Percentiles rank a stretch among this genome's conserved stretches.
Conservation (phyloP, 441 rosid genomes). For the Kokia cookei region DNA sequence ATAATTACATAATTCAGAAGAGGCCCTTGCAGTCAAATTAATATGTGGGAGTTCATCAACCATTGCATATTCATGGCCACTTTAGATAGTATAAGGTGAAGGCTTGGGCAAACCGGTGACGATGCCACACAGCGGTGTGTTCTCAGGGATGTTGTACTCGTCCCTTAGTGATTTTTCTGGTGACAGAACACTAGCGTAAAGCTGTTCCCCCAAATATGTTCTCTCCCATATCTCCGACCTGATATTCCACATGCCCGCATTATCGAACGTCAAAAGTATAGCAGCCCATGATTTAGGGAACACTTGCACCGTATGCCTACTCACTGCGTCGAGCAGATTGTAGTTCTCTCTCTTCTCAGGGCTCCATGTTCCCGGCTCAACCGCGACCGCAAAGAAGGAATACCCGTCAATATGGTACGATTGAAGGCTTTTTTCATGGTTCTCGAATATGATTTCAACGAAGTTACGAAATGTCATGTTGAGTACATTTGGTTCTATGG, state of each 20-base stretch:
- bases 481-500: slow-evolving; percentile 35
- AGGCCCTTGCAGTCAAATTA: not conserved
- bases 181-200: slow-evolving; percentile 52
- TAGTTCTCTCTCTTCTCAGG: slow-evolving; percentile 66
- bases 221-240: slow-evolving; percentile 57
- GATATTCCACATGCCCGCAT: slow-evolving; percentile 85
- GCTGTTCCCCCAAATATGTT: slow-evolving; percentile 62
- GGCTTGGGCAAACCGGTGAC: slow-evolving; percentile 45
- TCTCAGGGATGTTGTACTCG: slow-evolving; percentile 65
- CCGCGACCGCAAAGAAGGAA: slow-evolving; percentile 63
- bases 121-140: slow-evolving; percentile 50
- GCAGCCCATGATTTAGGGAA: slow-evolving; percentile 85
- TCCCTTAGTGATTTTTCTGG: slow-evolving; percentile 58
- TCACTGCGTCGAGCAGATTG: slow-evolving; percentile 69
- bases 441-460: slow-evolving; percentile 67
- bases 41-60: not conserved
- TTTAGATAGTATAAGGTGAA: slow-evolving; percentile 30
- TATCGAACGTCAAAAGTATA: slow-evolving; percentile 60
- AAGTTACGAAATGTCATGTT: slow-evolving; percentile 55
- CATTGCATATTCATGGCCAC: not conserved
- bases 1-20: not conserved
- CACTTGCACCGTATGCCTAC: slow-evolving; percentile 71
- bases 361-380: slow-evolving; percentile 64
- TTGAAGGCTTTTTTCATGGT: slow-evolving; percentile 54
- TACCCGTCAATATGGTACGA: slow-evolving; percentile 65